Evolutionary conservation across 495 filamentous ascomycete species (phyloP), one percentile per base, ranked within the genome.

Genomic region (Penicillium roqueforti): DNA sequence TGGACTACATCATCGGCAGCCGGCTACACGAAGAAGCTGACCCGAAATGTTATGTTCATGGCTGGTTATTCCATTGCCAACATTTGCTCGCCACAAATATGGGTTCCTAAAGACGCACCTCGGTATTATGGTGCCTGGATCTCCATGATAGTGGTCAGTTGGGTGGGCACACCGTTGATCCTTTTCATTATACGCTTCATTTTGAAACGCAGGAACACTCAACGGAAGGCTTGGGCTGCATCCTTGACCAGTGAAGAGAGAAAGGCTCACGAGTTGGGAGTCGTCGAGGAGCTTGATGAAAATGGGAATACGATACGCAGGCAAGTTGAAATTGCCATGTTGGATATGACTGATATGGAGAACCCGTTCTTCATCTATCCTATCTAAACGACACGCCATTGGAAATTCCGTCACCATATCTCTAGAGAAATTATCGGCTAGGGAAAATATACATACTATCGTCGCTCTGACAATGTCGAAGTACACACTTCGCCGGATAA

Each of bases 291-390:
- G 53, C 1, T 53, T 37, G 59, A 59, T 45, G 59, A 58, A 25
- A 48, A 46, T 40, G 61, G 61, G 5, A 26, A 42, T 8, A 31
- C 54, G 28, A 57, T 58, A 19, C 44, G 36, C 31, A 51, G 20
- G 31, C 49, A 63, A 40, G 62, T 63, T 13, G 62, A 66, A 38
- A 20, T 66, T 20, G 45, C 62, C 11, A 29, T 60, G 45, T 37
- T 66, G 55, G 62, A 66, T 56, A 43, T 66, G 57, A 66, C 62
- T 22, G 62, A 66, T 26, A 43, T 63, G 57, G 60, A 66, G 54
- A 66, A 66, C 34, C 60, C 50, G 37, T 60, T 38, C 16, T 66
- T 66, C 28, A 53, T 66, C 18, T 66, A 66, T 51, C 62, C 62
- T 11, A 43, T 43, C 13, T 43, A 14, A 3, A 36, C n/a, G 14